These are phyloP conservation scores for Centaurea solstitialis DNA, from an alignment of 129 eudicot species.

Conservation along the genomic window DNA sequence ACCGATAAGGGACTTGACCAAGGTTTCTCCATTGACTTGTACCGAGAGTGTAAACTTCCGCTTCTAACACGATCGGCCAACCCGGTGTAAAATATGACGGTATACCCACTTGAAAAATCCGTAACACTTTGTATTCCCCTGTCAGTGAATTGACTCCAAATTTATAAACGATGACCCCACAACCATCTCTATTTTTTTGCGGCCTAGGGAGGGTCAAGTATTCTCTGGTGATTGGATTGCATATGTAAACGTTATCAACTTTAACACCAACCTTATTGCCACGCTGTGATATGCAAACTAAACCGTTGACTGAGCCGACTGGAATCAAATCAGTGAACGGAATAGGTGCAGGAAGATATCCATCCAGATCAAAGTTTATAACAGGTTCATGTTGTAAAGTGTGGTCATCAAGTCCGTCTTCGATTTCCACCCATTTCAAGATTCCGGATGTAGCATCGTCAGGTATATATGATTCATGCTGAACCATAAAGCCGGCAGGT, in stretches of 20 bases:
- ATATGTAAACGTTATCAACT: conserved; percentile 21
- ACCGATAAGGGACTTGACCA: conserved; percentile 2
- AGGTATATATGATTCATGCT: neutral
- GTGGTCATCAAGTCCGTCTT: conserved; percentile 15
- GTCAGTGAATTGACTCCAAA: conserved; percentile 22
- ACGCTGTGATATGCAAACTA: conserved; percentile 31
- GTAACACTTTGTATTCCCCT: conserved; percentile 29
- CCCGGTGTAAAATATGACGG: neutral
- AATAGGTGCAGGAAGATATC: neutral
- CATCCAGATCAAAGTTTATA: neutral
- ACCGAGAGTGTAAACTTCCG: conserved; percentile 46
- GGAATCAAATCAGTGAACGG: neutral
- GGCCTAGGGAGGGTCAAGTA: conserved; percentile 34
- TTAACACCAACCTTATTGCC: too few relatives aligned
- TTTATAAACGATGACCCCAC: neutral
- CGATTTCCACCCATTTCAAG: conserved; percentile 22
- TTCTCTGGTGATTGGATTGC: conserved; percentile 43
- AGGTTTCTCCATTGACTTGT: conserved; percentile 45
- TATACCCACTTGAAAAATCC: conserved; percentile 20
- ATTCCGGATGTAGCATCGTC: neutral
- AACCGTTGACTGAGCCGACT: conserved; percentile 43
- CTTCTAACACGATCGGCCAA: conserved; percentile 10
- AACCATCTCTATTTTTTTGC: neutral
- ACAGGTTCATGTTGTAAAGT: neutral
- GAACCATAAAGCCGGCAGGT: conserved; percentile 15